phyloP scores from a whole-genome alignment of 768 basidiomycete species.

The Cystofilobasidium ferigula region DNA sequence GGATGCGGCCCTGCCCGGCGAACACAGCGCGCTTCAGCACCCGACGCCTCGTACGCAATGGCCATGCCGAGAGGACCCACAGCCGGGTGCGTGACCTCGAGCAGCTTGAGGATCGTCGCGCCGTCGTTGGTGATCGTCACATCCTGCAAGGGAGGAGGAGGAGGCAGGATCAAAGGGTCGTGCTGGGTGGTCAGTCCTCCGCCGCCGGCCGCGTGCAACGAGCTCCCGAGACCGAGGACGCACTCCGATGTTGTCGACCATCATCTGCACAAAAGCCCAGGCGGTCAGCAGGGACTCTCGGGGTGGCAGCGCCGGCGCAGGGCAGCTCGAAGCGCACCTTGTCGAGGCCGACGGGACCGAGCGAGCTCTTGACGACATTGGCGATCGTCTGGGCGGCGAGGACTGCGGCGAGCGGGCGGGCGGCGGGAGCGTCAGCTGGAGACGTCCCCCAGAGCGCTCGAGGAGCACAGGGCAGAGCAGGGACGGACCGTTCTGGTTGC shows the following conservation, averaged over 20 bases:
- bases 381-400: constrained; percentile 92
- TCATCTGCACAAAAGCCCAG: constrained; percentile 43
- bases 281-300: no score
- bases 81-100: constrained; percentile 92
- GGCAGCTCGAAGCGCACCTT: constrained; percentile 44
- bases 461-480: constrained; percentile 5
- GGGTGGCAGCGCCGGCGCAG: no score
- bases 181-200: neutral
- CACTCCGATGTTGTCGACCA: constrained; percentile 95
- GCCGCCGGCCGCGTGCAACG: neutral
- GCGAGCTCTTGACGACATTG: constrained; percentile 89
- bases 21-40: neutral
- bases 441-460: no score
- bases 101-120: constrained; percentile 88
- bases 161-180: constrained; percentile 27
- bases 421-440: constrained; percentile 24
- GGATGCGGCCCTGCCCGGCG: constrained; percentile 51
- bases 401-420: constrained; percentile 45
- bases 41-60: neutral
- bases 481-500: constrained; percentile 80
- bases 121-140: constrained; percentile 99
- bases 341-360: constrained; percentile 88
- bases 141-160: constrained; percentile 60
- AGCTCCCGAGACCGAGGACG: constrained; percentile 36
- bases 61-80: constrained; percentile 41